Percentiles rank a stretch among this genome's conserved stretches.
phyloP scores from a whole-genome alignment of 169 alveolate species.

The Plasmodium knowlesi region DNA sequence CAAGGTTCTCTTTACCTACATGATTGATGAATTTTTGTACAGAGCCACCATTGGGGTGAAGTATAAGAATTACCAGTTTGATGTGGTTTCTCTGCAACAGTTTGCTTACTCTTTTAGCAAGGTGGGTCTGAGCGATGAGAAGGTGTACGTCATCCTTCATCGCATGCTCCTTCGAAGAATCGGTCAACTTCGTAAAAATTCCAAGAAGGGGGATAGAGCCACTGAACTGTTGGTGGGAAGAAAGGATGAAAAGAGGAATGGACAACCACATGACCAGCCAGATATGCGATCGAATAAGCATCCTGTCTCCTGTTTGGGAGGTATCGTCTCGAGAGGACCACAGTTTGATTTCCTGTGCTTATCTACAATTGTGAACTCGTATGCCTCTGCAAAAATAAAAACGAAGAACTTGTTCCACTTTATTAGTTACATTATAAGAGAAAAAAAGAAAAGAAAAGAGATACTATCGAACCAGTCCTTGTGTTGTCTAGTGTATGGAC shows the following conservation, averaged over 20 bases:
- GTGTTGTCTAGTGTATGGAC: constrained; percentile 41
- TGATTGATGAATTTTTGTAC: constrained; percentile 64
- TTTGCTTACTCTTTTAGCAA: constrained; percentile 64
- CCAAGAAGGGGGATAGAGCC: not conserved
- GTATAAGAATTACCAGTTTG: constrained; percentile 32
- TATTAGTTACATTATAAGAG: constrained; percentile 59
- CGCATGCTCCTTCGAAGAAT: constrained; percentile 16
- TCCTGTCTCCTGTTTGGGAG: no score
- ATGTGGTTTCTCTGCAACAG: constrained; percentile 52
- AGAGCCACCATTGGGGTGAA: constrained; percentile 68
- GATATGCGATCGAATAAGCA: not conserved
- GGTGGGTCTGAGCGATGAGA: constrained; percentile 51
- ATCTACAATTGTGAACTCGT: constrained; percentile 40
- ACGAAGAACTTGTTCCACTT: constrained; percentile 25
- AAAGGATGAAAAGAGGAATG: not conserved
- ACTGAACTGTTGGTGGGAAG: not conserved
- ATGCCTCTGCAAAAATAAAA: constrained; percentile 17
- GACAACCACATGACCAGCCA: not conserved
- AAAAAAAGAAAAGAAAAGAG: constrained; percentile 53
- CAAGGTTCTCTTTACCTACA: constrained; percentile 46
- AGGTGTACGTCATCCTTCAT: constrained; percentile 24
- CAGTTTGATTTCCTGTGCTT: constrained; percentile 60
- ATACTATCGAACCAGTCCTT: constrained; percentile 36
- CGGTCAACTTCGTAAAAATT: not conserved
- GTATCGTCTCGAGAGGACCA: not conserved